These are phyloP conservation scores for Omphalea diandra DNA, from an alignment of 441 rosid genomes.

Conservation along the genomic window DNA sequence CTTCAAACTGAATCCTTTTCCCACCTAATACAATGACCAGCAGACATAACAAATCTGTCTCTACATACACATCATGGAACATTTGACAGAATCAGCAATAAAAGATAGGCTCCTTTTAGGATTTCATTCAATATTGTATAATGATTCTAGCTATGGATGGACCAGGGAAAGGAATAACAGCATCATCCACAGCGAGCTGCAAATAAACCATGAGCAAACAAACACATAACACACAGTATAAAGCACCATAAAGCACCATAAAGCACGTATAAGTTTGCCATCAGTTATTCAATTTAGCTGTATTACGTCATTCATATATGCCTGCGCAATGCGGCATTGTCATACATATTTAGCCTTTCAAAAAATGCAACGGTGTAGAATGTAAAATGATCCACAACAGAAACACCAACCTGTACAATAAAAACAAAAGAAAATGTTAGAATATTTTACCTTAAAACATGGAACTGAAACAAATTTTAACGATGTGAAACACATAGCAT, in stretches of 20 bases:
- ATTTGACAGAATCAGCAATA: neutral
- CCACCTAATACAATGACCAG: neutral
- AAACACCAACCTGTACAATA: slow-evolving; percentile 77
- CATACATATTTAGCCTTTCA: slow-evolving; percentile 85
- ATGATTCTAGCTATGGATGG: neutral
- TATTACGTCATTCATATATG: slow-evolving; percentile 27
- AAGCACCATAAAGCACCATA: neutral
- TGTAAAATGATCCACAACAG: slow-evolving; percentile 95
- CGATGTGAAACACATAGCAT: neutral
- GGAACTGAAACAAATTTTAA: slow-evolving; percentile 11
- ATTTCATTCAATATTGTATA: neutral
- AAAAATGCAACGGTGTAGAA: slow-evolving; percentile 94
- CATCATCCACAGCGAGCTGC: neutral
- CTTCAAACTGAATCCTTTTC: neutral
- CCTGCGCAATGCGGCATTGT: slow-evolving; percentile 92
- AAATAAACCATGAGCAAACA: neutral
- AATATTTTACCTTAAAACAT: slow-evolving; percentile 6
- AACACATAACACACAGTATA: neutral
- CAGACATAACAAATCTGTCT: neutral
- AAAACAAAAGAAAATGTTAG: neutral
- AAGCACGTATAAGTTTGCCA: neutral
- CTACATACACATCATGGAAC: neutral
- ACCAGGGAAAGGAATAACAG: neutral
- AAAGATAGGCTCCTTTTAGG: neutral
- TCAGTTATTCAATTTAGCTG: slow-evolving; percentile 13